Base-by-base conservation (phyloP, 2,329 filamentous ascomycete species). In the Exserohilum turcica region DNA sequence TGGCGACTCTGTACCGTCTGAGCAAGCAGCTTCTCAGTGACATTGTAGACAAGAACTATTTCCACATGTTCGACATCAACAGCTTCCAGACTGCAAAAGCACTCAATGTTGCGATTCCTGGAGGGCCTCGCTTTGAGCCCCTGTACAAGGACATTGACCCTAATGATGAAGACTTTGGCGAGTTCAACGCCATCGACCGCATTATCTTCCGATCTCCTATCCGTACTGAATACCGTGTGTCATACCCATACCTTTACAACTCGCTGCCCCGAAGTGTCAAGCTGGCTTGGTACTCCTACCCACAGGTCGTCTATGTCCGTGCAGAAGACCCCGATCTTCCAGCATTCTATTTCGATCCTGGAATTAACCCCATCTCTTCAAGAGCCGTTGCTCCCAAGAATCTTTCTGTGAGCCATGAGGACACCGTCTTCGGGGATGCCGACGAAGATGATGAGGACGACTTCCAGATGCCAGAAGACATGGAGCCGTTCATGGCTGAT, bases 131-230 rank as follows among this genome's bases (percentile, higher is more conserved):
- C 27, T 99, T 99, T 60, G 94, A 99, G 76, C 94, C 94, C 19
- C 76, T 99, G 16, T 99, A 97, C 81, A 99, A 99, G 77, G 94
- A 99, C 67, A 92, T 99, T 56, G 92, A 99, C 74, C 94, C 94
- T 2, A 99, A 99, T 66, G 93, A 97, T 64, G 94, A 99, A 75
- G 94, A 99, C 71, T 99, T 99, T 76, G 94, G 94, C 76, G 94
- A 99, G 76, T 99, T 99, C 82, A 99, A 99, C 71, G 94, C 94
- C 29, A 99, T 99, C 66, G 94, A 99, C 70, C 91, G 95, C 64
- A 99, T 99, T 76, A 99, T 99, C 64, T 99, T 99, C 82, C 89
- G 94, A 61, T 88, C 90, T 40, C 92, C 93, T 0, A 95, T 97
- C 61, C 87, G 93, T 64, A 99, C 93, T 7, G 94, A 99, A 76